Evolutionary conservation across 306 rosid genomes (phyloP).

Genomic region (Quercus engelmannii): DNA sequence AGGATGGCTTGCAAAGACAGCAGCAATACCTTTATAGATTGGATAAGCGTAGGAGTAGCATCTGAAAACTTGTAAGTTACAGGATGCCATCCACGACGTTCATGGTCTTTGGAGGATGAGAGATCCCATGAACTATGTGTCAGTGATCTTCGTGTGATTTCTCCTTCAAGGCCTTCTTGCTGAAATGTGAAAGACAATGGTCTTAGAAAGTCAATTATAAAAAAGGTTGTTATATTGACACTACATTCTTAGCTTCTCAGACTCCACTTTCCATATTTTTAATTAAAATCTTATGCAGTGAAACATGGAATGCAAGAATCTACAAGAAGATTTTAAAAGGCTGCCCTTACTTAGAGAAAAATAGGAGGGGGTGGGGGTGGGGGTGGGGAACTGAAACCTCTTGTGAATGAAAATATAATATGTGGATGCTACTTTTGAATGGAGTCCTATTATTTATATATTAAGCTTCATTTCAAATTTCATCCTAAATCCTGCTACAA

Average conservation of each 20-base stretch:
- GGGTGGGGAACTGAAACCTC: too few species aligned
- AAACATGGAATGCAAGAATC: neutral
- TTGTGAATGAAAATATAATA: too few species aligned
- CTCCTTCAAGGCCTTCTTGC: slow-evolving; percentile 82
- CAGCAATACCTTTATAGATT: slow-evolving; percentile 68
- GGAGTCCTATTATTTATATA: neutral
- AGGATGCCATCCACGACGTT: slow-evolving; percentile 98
- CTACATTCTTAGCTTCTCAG: neutral
- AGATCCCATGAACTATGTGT: slow-evolving; percentile 92
- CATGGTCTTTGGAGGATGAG: slow-evolving; percentile 57
- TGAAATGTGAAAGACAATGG: slow-evolving; percentile 34
- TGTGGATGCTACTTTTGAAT: neutral
- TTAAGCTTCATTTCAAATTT: neutral
- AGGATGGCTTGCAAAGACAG: neutral
- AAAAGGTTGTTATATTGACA: neutral
- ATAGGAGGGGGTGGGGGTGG: neutral
- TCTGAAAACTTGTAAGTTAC: slow-evolving; percentile 89
- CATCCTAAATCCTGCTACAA: neutral
- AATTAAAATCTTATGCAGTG: neutral
- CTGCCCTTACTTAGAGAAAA: neutral
- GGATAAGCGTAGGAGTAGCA: slow-evolving; percentile 74
- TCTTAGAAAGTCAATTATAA: neutral
- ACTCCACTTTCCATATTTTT: neutral
- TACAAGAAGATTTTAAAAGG: neutral
- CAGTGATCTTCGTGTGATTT: slow-evolving; percentile 79